Conservation (phyloP, 2,329 filamentous ascomycete species). For the Apiospora kogelbergensis region DNA sequence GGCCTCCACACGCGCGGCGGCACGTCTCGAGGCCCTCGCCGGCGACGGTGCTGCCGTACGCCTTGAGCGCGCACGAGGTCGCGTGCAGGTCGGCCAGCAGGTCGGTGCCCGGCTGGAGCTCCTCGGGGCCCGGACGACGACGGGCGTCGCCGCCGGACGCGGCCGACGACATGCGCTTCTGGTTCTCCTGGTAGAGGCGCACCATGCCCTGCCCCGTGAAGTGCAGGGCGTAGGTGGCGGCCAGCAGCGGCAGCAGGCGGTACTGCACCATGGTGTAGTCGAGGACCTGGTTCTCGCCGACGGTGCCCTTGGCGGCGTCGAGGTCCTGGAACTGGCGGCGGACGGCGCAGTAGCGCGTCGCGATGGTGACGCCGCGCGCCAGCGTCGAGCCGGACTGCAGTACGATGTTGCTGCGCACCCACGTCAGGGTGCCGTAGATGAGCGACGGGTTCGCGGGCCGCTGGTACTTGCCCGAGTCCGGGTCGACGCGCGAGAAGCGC, state of each 20-base stretch:
- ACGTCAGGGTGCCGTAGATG: slow-evolving; percentile 75
- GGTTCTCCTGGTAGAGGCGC: slow-evolving; percentile 69
- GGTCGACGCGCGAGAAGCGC: slow-evolving; percentile 69
- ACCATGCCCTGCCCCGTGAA: slow-evolving; percentile 80
- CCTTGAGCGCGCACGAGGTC: slow-evolving; percentile 75
- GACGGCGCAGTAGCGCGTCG: slow-evolving; percentile 71
- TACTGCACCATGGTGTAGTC: slow-evolving; percentile 83
- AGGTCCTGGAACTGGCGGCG: slow-evolving; percentile 76
- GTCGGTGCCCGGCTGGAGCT: slow-evolving; percentile 64
- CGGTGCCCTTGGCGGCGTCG: slow-evolving; percentile 57
- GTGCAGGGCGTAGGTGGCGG: slow-evolving; percentile 74
- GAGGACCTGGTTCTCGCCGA: slow-evolving; percentile 71
- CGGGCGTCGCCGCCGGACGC: slow-evolving; percentile 35
- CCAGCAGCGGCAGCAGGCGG: slow-evolving; percentile 69
- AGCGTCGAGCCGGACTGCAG: slow-evolving; percentile 70
- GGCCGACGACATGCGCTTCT: slow-evolving; percentile 57
- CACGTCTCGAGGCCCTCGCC: slow-evolving; percentile 75
- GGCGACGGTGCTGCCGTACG: slow-evolving; percentile 68
- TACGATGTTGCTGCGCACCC: slow-evolving; percentile 72
- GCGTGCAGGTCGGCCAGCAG: slow-evolving; percentile 73
- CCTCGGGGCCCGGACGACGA: slow-evolving; percentile 66
- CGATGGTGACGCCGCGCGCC: slow-evolving; percentile 75
- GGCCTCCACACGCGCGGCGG: slow-evolving; percentile 73
- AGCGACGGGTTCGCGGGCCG: slow-evolving; percentile 66
- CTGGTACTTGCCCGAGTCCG: slow-evolving; percentile 66